Evolutionary conservation across 345 rosid genomes (phyloP), one percentile per base, ranked within the genome.

Genomic region (Anacardium occidentale): DNA sequence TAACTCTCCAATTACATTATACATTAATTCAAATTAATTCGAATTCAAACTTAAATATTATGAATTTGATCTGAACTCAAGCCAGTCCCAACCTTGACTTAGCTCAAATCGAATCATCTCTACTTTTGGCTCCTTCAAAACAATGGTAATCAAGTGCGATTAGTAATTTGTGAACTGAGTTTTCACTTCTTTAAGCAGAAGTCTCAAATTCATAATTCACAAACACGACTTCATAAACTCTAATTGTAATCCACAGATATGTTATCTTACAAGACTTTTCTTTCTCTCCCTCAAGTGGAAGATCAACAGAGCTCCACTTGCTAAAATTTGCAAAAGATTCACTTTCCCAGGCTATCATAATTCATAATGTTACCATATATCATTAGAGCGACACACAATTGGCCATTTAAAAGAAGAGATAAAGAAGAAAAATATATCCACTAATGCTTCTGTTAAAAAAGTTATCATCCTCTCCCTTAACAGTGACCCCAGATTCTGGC

Each of bases 281-380:
- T 29, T 3, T 29, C 32, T 29, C 32, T 29, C 32, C 3, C 32
- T 3, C 1, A 25, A 64, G 76, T 73, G 70, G 76, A 26, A 51
- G 53, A 44, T 21, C 60, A 42, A 54, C 17, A 54, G 1, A 64
- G n/a, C 51, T 70, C 64, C 65, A 70, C 75, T 54, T 32, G 42
- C 44, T 52, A 12, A 25, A 25, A 40, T 32, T 62, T 20, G 50
- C 3, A 18, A 5, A 9, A 2, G 22, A 25, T 57, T 22, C 15
- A 57, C 44, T 42, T 32, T 22, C 10, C 45, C 34, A 53, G 61
- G 24, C 17, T 37, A 50, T 26, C 54, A 45, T 6, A 52, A 13
- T 7, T 50, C 5, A 7, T 9, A 37, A 20, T 32, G 25, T 24
- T 52, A 10, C 6, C 18, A 26, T 52, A 26, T 51, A 26, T 51